Evolutionary conservation across 1,284 basidiomycete genomes (phyloP), one percentile per base, ranked within the genome.

Genomic region (Leccinum solheimii): DNA sequence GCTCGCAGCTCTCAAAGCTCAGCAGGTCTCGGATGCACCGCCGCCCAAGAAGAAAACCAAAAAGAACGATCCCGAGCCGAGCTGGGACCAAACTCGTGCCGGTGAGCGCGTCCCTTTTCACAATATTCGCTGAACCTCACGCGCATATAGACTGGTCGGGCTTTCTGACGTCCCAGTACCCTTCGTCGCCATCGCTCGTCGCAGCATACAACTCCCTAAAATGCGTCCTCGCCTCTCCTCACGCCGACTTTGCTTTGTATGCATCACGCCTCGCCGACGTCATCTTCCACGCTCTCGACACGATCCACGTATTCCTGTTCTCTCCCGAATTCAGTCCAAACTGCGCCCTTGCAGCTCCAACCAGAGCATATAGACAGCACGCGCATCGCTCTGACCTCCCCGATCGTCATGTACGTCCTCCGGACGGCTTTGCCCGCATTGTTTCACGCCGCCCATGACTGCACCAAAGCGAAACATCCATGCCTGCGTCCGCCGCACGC

Each of bases 31-130:
- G 23, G 65, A 66, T 32, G 61, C 49, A n/a, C 70, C 69, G 0
- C 40, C 40, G 0, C 68, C 68, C n/a, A 74, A 67, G 56, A 72
- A 75, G 58, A 74, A 66, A 56, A 66, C 54, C 40, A 72, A 72
- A 58, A 72, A 69, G 56, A 69, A 59, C 8, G 65, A 63, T 23
- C 63, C 48, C 7, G 64, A 65, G 34, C 68, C 64, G 60, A 64
- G 38, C 19, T 73, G 71, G 69, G 67, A 71, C 23, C 64, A 67
- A 60, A 58, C 26, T 38, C 64, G 70, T 23, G 57, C 62, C 7
- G 64, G 72, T 65, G 53, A 23, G n/a, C 3, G 0, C n/a, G 16
- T 19, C 13, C 34, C 34, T 14, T 13, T 36, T 13, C 13, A 36
- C 34, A 36, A 57, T 57, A 54, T 23, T 60, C 16, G 4, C 55